phyloP scores from a whole-genome alignment of 2,329 filamentous ascomycete species.

The Simplicillium sp. region DNA sequence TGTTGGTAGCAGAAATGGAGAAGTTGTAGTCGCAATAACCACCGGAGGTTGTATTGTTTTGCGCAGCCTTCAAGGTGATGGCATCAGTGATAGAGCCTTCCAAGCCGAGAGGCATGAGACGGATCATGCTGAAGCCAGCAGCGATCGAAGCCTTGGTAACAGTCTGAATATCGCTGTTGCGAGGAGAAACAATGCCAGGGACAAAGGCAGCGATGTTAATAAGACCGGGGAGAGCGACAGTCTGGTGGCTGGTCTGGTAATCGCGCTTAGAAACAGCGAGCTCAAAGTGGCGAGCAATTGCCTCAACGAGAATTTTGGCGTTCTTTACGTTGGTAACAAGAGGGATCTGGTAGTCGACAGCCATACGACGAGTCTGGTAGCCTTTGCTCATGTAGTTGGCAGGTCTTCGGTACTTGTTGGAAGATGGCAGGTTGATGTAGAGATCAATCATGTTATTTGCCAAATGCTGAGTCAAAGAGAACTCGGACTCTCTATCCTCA shows the following conservation, averaged over 20 bases:
- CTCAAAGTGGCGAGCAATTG: slow-evolving; percentile 80
- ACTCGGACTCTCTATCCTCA: slow-evolving; percentile 86
- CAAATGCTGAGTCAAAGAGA: slow-evolving; percentile 92
- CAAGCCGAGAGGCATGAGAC: slow-evolving; percentile 67
- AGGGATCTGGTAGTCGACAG: slow-evolving; percentile 93
- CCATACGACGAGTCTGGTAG: slow-evolving; percentile 94
- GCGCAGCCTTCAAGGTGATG: slow-evolving; percentile 59
- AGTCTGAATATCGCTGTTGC: slow-evolving; percentile 57
- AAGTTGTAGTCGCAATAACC: slow-evolving; percentile 73
- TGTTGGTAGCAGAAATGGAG: slow-evolving; percentile 64
- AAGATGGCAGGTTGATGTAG: slow-evolving; percentile 99
- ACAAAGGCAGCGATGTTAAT: slow-evolving; percentile 77
- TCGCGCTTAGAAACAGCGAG: slow-evolving; percentile 76
- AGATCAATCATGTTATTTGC: slow-evolving; percentile 97
- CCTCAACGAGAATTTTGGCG: slow-evolving; percentile 93
- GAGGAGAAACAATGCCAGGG: slow-evolving; percentile 56
- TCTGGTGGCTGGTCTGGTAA: slow-evolving; percentile 82
- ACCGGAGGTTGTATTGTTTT: slow-evolving; percentile 58
- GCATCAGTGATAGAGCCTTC: slow-evolving; percentile 66
- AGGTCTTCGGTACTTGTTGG: slow-evolving; percentile 90
- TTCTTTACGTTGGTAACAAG: slow-evolving; percentile 99
- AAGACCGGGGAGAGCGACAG: slow-evolving; percentile 62
- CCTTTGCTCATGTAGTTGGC: slow-evolving; percentile 99
- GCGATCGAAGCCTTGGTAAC: slow-evolving; percentile 67
- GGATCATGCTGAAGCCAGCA: slow-evolving; percentile 71